phyloP scores from a whole-genome alignment of 495 filamentous ascomycete species.

The Aspergillus bridgeri region DNA sequence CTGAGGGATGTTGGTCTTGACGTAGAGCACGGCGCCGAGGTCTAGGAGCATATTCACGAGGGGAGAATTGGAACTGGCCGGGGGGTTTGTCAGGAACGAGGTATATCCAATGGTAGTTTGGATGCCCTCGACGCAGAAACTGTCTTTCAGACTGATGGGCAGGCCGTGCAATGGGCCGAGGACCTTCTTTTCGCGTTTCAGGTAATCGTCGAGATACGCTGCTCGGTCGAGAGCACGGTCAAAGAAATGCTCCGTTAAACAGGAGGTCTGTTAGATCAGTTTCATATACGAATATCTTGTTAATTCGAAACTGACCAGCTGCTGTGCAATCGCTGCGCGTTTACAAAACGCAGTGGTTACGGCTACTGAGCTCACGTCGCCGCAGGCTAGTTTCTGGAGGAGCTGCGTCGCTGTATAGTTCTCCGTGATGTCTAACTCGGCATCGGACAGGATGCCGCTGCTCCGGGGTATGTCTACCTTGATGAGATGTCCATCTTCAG shows the following conservation, averaged over 20 bases:
- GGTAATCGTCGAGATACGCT: constrained; percentile 42
- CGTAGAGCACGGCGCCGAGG: constrained; percentile 50
- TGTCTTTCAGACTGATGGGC: constrained; percentile 63
- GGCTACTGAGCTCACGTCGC: constrained; percentile 35
- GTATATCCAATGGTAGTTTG: constrained; percentile 28
- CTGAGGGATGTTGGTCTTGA: constrained; percentile 60
- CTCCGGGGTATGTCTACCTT: constrained; percentile 17
- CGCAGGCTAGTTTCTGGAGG: constrained; percentile 21
- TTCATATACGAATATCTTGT: constrained; percentile 10
- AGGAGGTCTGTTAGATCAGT: constrained; percentile 29
- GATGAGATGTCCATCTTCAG: constrained; percentile 13
- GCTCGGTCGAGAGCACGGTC: constrained; percentile 33
- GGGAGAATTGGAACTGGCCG: constrained; percentile 35
- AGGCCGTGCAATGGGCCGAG: constrained; percentile 61
- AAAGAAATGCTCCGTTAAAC: constrained; percentile 44
- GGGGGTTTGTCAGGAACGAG: constrained; percentile 51
- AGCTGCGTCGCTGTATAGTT: constrained; percentile 47
- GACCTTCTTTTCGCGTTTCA: constrained; percentile 32
- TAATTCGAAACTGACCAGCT: constrained; percentile 27
- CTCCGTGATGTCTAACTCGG: constrained; percentile 52
- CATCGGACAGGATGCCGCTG: constrained; percentile 22
- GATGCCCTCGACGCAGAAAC: constrained; percentile 51
- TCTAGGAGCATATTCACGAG: constrained; percentile 35
- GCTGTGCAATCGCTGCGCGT: constrained; percentile 36
- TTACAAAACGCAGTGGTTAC: constrained; percentile 51